A percentile compares a stretch with the other conserved stretches of the same genome.
Evolutionary conservation across 1,284 basidiomycete genomes (phyloP).

Genomic region (Ustilago nuda): DNA sequence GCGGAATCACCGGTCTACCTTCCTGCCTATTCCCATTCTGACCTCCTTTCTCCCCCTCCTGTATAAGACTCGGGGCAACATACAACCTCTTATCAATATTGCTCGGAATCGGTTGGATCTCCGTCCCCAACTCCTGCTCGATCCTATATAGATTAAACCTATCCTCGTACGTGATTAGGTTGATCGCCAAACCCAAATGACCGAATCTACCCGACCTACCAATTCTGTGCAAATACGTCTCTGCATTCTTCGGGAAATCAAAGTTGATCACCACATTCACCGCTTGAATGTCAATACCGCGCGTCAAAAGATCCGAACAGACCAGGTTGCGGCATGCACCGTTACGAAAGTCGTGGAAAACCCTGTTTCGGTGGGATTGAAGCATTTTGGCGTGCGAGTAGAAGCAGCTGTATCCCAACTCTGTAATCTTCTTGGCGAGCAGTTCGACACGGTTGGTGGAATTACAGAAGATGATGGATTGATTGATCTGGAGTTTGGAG

Average conservation of each 20-base stretch:
- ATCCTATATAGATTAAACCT: constrained; percentile 97
- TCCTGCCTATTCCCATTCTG: constrained; percentile 60
- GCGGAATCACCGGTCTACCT: constrained; percentile 67
- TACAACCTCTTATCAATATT: constrained; percentile 92
- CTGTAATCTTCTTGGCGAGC: constrained; percentile 98
- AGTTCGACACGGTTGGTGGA: constrained; percentile 99
- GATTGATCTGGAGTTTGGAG: constrained; percentile 99
- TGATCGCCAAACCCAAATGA: constrained; percentile 96
- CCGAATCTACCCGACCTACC: constrained; percentile 97
- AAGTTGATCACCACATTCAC: constrained; percentile 99
- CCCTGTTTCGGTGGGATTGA: constrained; percentile 96
- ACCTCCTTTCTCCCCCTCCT: constrained; percentile 50
- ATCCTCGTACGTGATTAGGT: constrained; percentile 87
- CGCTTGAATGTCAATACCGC: constrained; percentile 99
- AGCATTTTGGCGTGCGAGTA: constrained; percentile 99
- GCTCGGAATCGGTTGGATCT: constrained; percentile 95
- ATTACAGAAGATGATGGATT: constrained; percentile 99
- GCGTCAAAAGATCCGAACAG: constrained; percentile 92
- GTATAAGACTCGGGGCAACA: constrained; percentile 65
- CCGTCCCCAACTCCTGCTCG: constrained; percentile 97
- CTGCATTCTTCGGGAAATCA: constrained; percentile 98
- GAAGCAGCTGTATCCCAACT: constrained; percentile 99
- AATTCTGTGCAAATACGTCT: constrained; percentile 97
- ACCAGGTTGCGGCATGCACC: constrained; percentile 98
- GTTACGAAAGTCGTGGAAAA: constrained; percentile 99